A percentile compares a stretch with the other conserved stretches of the same genome.
phyloP scores from a whole-genome alignment of 1,284 basidiomycete species.

The Inonotus obliquus region DNA sequence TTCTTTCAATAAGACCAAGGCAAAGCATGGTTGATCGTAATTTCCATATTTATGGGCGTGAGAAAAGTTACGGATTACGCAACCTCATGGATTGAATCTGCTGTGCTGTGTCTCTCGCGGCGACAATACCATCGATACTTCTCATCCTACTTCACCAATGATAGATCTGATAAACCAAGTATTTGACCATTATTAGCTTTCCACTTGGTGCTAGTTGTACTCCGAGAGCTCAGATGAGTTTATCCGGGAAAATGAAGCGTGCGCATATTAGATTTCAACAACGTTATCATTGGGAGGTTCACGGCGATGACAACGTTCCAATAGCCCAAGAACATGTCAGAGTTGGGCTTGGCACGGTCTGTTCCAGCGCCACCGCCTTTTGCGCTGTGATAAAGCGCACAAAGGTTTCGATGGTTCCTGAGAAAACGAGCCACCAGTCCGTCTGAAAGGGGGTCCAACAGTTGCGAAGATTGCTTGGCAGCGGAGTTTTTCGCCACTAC shows the following conservation, averaged over 20 bases:
- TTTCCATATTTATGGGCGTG: no score
- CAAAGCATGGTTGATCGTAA: no score
- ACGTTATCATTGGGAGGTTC: not conserved
- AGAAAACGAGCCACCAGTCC: not conserved
- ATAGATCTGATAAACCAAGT: not conserved
- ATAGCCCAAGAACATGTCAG: not conserved
- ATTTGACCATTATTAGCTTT: not conserved
- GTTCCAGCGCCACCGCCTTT: not conserved
- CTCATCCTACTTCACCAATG: not conserved
- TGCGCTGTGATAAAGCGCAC: not conserved
- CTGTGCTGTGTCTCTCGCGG: no score
- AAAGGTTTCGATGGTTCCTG: not conserved
- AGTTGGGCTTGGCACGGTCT: not conserved
- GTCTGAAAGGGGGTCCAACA: not conserved
- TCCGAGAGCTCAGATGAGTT: not conserved
- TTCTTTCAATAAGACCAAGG: no score
- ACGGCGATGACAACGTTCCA: not conserved
- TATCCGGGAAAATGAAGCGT: not conserved
- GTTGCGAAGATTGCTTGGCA: not conserved
- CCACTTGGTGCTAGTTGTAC: not conserved
- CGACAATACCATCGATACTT: no score
- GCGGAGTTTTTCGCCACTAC: not conserved
- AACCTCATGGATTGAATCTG: no score
- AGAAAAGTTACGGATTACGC: no score
- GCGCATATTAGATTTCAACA: not conserved